Base-by-base conservation (phyloP, 1,284 basidiomycete genomes). In the Melampsora americana region DNA sequence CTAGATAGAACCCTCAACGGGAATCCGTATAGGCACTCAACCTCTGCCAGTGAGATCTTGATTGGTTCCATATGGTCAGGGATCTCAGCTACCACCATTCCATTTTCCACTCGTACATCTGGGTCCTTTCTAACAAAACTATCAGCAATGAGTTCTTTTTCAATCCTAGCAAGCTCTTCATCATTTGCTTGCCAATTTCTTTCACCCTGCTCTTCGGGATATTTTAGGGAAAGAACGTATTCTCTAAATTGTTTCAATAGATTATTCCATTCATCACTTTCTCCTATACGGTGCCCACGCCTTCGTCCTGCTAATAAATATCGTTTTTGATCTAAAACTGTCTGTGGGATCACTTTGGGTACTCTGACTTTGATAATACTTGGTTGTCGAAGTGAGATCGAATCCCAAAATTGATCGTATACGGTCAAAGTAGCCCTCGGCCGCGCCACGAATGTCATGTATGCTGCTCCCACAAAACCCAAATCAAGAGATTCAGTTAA, bases 281-380 rank as follows among this genome's bases (percentile, higher is more conserved):
- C 78, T 32, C 80, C 78, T 35, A 83, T 80, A 23, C 83, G 79
- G 59, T 82, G 81, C 0, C 79, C 80, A 3, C 83, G 78, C 9
- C 83, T 78, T 1, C 83, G 79, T 12, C 83, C 83, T 2, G 83
- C 83, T 50, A 84, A 79, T 35, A 84, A 80, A 74, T 82, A 83
- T 44, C 83, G 79, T 71, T 83, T 81, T 11, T 80, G 80, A 77
- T 83, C 83, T 39, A 84, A 80, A 2, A 81, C 78, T 0, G 82
- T 81, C 5, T 46, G 59, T 1, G 83, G 82, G n/a, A 79, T 64
- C 65, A 84, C 69, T 1, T 78, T 78, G 56, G 79, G 77, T 1
- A 82, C 78, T 66, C 80, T 50, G 64, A 73, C 59, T 26, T 64
- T 64, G 35, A 64, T 39, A 20, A 39, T 12, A 28, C 2, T 6